Percentiles rank a stretch among this genome's conserved stretches.
phyloP scores from a whole-genome alignment of 345 rosid species.

The Bruguiera gymnorhiza region DNA sequence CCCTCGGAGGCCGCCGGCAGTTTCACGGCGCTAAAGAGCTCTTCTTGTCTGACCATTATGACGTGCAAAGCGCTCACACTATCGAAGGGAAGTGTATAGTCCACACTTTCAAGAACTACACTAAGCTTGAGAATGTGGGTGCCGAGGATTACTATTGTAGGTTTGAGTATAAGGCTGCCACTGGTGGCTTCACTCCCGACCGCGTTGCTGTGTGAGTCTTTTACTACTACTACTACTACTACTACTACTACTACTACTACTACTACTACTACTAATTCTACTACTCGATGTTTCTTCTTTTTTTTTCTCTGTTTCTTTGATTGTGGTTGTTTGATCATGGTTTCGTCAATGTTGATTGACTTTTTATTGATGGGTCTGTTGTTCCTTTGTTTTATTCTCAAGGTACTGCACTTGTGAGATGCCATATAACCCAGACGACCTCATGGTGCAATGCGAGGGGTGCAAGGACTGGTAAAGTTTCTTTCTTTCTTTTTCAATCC shows the following conservation, averaged over 20 bases:
- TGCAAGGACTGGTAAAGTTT: constrained; percentile 83
- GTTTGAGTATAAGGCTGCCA: constrained; percentile 81
- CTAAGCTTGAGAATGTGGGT: constrained; percentile 72
- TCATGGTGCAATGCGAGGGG: constrained; percentile 89
- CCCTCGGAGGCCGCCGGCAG: constrained; percentile 77
- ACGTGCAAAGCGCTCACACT: constrained; percentile 75
- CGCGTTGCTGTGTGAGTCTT: constrained; percentile 86
- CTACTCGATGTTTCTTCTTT: too few species aligned
- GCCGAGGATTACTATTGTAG: constrained; percentile 80
- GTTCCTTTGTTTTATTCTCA: constrained; percentile 16
- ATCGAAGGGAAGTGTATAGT: constrained; percentile 84
- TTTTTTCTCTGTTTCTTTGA: constrained; percentile 1
- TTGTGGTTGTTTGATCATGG: background rate
- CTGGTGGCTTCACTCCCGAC: constrained; percentile 79
- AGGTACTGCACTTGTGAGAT: constrained; percentile 94
- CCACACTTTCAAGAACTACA: constrained; percentile 71
- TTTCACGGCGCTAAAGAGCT: constrained; percentile 92
- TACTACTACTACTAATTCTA: too few species aligned
- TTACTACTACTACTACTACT: background rate
- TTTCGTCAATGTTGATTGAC: background rate
- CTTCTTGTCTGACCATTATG: constrained; percentile 78
- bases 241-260: too few species aligned
- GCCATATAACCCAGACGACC: constrained; percentile 92
- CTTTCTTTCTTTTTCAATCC: background rate
- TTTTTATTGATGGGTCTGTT: background rate